phyloP scores from a whole-genome alignment of 768 basidiomycete species.

The Auricularia heimuer region DNA sequence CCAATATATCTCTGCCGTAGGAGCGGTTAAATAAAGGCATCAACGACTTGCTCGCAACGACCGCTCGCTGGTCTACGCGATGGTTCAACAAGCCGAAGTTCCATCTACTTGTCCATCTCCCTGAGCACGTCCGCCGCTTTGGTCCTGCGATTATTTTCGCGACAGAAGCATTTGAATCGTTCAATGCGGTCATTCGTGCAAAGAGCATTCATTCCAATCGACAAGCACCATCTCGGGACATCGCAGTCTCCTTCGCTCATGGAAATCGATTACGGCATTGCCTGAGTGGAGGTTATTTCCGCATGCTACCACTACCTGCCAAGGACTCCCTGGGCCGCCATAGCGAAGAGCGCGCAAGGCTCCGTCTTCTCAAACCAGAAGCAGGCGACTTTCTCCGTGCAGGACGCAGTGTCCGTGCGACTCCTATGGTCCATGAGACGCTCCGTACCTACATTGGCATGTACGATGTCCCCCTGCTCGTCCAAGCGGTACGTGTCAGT shows the following conservation, averaged over 20 bases:
- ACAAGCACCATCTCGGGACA: conserved; percentile 25
- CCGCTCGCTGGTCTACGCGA: conserved; percentile 18
- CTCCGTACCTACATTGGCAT: too few species aligned
- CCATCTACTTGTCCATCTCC: conserved; percentile 31
- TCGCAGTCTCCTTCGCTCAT: conserved; percentile 15
- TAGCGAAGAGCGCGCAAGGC: too few species aligned
- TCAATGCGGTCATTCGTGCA: conserved; percentile 25
- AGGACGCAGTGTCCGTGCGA: too few species aligned
- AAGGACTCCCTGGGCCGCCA: too few species aligned
- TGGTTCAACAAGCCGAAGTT: conserved; percentile 39
- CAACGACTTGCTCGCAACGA: conserved; percentile 25
- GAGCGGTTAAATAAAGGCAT: conserved; percentile 20
- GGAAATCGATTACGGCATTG: conserved; percentile 20
- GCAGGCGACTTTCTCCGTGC: too few species aligned
- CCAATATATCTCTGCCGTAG: too few species aligned
- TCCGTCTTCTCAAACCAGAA: too few species aligned
- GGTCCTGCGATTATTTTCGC: conserved; percentile 35
- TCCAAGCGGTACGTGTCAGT: too few species aligned
- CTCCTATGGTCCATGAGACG: too few species aligned
- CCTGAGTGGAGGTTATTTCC: conserved; percentile 17
- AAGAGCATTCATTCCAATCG: conserved; percentile 27
- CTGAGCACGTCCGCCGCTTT: conserved; percentile 28
- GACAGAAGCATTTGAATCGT: conserved; percentile 23
- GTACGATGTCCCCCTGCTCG: too few species aligned
- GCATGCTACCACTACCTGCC: background rate